phyloP scores from a whole-genome alignment of 306 rosid species.

The Cicer chorassanicum region DNA sequence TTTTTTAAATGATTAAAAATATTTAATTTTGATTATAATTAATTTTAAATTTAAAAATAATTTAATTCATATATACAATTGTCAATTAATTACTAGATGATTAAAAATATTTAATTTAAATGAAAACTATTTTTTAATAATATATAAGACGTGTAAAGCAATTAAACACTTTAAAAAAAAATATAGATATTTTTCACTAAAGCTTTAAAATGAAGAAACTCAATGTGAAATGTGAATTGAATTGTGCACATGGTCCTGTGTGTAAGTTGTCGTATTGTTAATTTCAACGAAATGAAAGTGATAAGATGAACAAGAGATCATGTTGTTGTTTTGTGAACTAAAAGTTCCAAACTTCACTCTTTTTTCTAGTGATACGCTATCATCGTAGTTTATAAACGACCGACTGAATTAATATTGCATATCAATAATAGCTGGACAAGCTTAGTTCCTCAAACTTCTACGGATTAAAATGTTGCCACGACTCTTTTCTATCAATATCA shows the following conservation, averaged over 20 bases:
- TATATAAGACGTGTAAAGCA: no score
- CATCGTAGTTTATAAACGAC: constrained; percentile 29
- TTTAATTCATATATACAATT: no score
- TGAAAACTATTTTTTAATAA: no score
- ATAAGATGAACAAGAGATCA: constrained; percentile 14
- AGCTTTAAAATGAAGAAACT: no score
- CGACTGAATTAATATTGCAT: neutral
- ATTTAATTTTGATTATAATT: no score
- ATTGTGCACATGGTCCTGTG: constrained; percentile 10
- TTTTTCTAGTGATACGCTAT: constrained; percentile 46
- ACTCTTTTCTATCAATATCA: neutral
- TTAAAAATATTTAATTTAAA: no score
- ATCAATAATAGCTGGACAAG: constrained; percentile 29
- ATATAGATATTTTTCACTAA: no score
- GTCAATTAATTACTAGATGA: no score
- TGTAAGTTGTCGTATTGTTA: constrained; percentile 44
- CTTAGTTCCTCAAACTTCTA: constrained; percentile 35
- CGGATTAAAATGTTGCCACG: constrained; percentile 40
- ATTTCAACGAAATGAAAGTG: constrained; percentile 37
- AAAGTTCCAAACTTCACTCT: constrained; percentile 8
- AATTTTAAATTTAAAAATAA: no score
- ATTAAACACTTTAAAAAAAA: no score
- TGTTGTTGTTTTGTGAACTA: constrained; percentile 32
- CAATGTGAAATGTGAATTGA: constrained; percentile 34
- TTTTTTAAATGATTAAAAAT: no score